These are phyloP conservation scores for Thelephora ganbajun DNA, from an alignment of 768 basidiomycete species.

Conservation along the genomic window DNA sequence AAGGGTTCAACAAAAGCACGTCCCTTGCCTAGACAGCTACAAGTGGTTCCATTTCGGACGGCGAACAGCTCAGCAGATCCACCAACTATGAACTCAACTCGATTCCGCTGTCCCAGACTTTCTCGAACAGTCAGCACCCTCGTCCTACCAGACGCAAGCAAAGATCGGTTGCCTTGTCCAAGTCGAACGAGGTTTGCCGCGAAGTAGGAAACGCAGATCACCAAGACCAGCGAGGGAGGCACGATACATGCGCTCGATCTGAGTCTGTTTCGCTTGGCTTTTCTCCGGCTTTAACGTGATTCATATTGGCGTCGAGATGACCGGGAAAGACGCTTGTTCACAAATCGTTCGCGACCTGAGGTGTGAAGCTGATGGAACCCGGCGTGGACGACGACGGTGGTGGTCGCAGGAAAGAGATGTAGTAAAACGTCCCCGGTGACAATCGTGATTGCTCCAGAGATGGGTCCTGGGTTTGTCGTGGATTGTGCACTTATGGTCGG, in stretches of 20 bases:
- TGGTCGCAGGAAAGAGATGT: conserved; percentile 80
- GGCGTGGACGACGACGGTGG: conserved; percentile 48
- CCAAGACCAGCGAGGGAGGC: conserved; percentile 8
- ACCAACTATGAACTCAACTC: conserved; percentile 73
- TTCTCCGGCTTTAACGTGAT: conserved; percentile 19
- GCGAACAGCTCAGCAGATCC: conserved; percentile 13
- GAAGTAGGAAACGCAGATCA: conserved; percentile 30
- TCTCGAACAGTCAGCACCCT: conserved; percentile 31
- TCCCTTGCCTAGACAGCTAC: conserved; percentile 16
- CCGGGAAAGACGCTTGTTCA: conserved; percentile 55
- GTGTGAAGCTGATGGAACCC: conserved; percentile 44
- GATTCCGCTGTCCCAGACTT: conserved; percentile 94
- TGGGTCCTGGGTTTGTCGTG: too few relatives aligned
- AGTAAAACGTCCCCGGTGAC: too few relatives aligned
- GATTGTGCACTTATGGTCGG: too few relatives aligned
- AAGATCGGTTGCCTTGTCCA: too few relatives aligned
- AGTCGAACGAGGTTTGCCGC: conserved; percentile 85
- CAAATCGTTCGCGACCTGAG: conserved; percentile 83
- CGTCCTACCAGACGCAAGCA: conserved; percentile 5
- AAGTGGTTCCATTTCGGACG: neutral
- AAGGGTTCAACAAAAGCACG: conserved; percentile 25
- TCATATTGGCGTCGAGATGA: conserved; percentile 56
- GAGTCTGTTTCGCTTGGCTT: conserved; percentile 44
- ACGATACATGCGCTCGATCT: conserved; percentile 43
- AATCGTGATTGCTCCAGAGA: too few relatives aligned